These are phyloP conservation scores for Phytophthora colocasiae DNA, from an alignment of 352 stramenopile species.

Conservation along the genomic window DNA sequence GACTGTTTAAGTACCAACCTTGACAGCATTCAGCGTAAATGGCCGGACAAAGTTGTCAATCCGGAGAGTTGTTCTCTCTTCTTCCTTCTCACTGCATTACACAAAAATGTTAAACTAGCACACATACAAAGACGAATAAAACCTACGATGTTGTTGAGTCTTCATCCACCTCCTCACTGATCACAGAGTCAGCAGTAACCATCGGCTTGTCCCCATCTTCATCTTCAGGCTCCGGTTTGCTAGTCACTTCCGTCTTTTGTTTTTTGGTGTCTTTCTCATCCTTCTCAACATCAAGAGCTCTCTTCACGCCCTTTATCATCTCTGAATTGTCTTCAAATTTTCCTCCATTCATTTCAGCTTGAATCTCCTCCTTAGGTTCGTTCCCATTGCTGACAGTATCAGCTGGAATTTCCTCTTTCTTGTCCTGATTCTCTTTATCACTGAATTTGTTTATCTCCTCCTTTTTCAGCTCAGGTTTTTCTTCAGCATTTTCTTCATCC, in stretches of 20 bases:
- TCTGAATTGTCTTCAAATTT: conserved; percentile 2
- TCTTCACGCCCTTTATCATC: conserved; percentile 12
- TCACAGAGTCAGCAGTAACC: conserved; percentile 6
- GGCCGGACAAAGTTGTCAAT: conserved; percentile 80
- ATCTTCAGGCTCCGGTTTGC: conserved; percentile 24
- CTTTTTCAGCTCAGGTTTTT: conserved; percentile 2
- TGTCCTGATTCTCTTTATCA: neutral
- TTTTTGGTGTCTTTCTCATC: conserved; percentile 31
- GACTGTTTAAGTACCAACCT: conserved; percentile 38
- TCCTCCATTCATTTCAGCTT: neutral
- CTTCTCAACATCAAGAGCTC: conserved; percentile 8
- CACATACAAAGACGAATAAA: neutral
- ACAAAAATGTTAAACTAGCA: neutral
- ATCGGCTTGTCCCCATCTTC: conserved; percentile 20
- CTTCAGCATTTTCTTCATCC: conserved; percentile 10
- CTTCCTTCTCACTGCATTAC: conserved; percentile 10
- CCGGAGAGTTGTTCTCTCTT: conserved; percentile 42
- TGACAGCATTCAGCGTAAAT: conserved; percentile 80
- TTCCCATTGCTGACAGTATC: neutral
- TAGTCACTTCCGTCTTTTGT: conserved; percentile 3
- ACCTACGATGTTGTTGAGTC: neutral
- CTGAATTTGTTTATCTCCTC: neutral
- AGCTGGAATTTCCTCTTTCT: neutral
- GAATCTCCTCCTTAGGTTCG: conserved; percentile 2
- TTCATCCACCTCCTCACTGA: conserved; percentile 2